Base-by-base conservation (phyloP, 73 alveolate species). In the Paramecium octaurelia region DNA sequence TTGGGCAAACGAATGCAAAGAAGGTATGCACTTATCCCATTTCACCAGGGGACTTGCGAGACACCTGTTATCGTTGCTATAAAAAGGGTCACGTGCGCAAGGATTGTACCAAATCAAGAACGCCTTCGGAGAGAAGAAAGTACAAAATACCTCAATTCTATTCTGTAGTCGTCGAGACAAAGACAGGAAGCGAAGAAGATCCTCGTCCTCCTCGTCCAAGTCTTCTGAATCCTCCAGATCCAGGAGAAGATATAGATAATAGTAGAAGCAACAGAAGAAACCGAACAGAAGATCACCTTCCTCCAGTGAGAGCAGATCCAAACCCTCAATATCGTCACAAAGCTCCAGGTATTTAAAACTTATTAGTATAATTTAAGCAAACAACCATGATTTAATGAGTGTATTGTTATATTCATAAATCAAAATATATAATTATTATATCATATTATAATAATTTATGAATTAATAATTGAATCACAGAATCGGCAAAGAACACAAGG, bases 1-100 rank as follows among this genome's bases (percentile, higher is more conserved):
- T 92, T 95, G 98, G 98, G 94, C 94, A 31, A 93, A 85, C 59
- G 92, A 80, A 50, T 75, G 94, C 40, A 94, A 73, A 58, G 94
- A 89, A 89, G 94, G 94, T 70, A 89, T 8, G 35, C 46, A 23
- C 84, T 23, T 64, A 31, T 64, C 23, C 50, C 84, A 64, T 64
- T 64, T 70, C 29, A 29, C 80, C 70, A 50, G 71, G 94, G 24
- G 77, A 92, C 24, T 27, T 92, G 20, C 88, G 94, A 10, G 95
- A 93, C 43, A 83, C 95, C 8, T 94, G 97, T 90, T 94, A 94
- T 46, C 93, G 94, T 68, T 94, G 97, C 38, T 93, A 80, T 40
- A 64, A 92, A 35, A 44, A 93, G 20, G 97, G 97, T 7, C 97
- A 94, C 43, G 50, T 92, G n/a, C 86, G 93, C 12, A 86, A 93